A percentile compares a stretch with the other conserved stretches of the same genome.
phyloP scores from a whole-genome alignment of 495 filamentous ascomycete species.

The Alectoria sarmentosa region DNA sequence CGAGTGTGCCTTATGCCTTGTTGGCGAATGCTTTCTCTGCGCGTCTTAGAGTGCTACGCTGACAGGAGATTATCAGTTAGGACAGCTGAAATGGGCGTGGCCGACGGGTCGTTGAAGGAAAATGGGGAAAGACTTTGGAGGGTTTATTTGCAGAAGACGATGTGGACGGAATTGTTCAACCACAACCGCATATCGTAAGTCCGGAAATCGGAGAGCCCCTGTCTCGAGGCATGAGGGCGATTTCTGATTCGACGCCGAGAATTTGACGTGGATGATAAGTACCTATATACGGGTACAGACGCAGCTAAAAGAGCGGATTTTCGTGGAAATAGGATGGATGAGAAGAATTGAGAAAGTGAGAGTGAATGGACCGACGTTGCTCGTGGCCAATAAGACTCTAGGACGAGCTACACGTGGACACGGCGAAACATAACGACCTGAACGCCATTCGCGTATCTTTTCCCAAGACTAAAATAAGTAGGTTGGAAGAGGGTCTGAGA shows the following conservation, averaged over 20 bases:
- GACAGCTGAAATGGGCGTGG: not conserved
- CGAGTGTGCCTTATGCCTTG: not conserved
- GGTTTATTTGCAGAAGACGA: no score
- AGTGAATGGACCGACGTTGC: not conserved
- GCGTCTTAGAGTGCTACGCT: not conserved
- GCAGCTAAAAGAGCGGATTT: not conserved
- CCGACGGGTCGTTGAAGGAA: not conserved
- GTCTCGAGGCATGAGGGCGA: not conserved
- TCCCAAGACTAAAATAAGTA: no score
- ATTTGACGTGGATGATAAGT: no score
- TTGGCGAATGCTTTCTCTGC: conserved; percentile 2
- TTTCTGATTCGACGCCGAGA: not conserved
- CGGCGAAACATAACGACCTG: not conserved
- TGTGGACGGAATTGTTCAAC: not conserved
- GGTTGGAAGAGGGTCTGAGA: not conserved
- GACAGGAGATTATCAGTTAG: not conserved
- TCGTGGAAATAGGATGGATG: not conserved
- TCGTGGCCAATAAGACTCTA: not conserved
- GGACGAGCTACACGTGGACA: not conserved
- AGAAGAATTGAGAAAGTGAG: not conserved
- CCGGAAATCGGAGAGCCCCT: not conserved
- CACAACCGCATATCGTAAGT: not conserved
- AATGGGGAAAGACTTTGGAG: not conserved
- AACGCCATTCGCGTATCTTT: not conserved
- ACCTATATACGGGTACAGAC: not conserved